These are phyloP conservation scores for Sophora flavescens DNA, from an alignment of 306 rosid genomes.

Conservation along the genomic window DNA sequence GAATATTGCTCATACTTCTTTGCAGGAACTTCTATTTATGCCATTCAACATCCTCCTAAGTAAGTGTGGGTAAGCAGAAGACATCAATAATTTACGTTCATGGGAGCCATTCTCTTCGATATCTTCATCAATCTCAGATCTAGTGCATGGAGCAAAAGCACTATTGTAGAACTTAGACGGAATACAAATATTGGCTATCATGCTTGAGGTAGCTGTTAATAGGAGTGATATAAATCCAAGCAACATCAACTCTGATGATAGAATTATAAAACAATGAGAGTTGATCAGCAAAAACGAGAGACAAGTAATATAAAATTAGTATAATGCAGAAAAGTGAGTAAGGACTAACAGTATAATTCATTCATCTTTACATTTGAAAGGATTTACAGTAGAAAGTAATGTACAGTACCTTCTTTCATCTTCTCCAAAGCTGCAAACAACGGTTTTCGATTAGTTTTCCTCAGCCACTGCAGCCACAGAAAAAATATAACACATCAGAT, in stretches of 20 bases:
- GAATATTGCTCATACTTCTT: constrained; percentile 61
- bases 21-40: constrained; percentile 65
- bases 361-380: constrained; percentile 27
- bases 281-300: too few relatives aligned
- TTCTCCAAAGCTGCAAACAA: constrained; percentile 95
- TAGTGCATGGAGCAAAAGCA: constrained; percentile 84
- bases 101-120: constrained; percentile 54
- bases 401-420: constrained; percentile 90
- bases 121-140: constrained; percentile 76
- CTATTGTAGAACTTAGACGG: constrained; percentile 84
- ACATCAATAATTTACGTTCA: constrained; percentile 69
- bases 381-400: constrained; percentile 8
- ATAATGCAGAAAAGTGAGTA: too few relatives aligned
- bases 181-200: constrained; percentile 86
- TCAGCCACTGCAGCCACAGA: constrained; percentile 76
- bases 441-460: constrained; percentile 89
- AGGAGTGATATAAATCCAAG: constrained; percentile 98
- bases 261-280: constrained; percentile 40
- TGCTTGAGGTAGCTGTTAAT: constrained; percentile 90
- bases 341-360: constrained; percentile 23
- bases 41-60: constrained; percentile 69
- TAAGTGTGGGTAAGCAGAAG: constrained; percentile 57
- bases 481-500: constrained; percentile 28
- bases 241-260: constrained; percentile 91
- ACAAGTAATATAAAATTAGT: too few relatives aligned